These are phyloP conservation scores for Botryotinia globosa DNA, from an alignment of 2,329 filamentous ascomycete species.

Conservation along the genomic window DNA sequence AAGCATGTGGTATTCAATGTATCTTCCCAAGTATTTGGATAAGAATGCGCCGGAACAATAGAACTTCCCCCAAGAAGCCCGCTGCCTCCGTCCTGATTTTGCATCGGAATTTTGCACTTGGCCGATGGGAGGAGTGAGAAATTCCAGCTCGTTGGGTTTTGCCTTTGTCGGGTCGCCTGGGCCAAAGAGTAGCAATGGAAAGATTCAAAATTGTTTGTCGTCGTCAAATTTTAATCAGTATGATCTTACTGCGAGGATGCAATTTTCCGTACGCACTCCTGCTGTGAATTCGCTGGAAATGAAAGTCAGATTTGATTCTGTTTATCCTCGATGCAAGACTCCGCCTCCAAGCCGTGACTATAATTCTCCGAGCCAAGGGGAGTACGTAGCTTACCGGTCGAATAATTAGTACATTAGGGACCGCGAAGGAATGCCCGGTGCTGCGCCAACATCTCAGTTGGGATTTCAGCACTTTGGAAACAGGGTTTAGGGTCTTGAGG, in stretches of 20 bases:
- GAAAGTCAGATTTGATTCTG: neutral
- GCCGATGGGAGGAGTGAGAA: neutral
- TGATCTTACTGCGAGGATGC: neutral
- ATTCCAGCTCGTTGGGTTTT: neutral
- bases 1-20: neutral
- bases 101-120: slow-evolving; percentile 1
- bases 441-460: neutral
- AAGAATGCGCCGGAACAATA: neutral
- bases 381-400: slow-evolving; percentile 2
- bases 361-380: slow-evolving; percentile 1
- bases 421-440: slow-evolving; percentile 10
- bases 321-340: neutral
- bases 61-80: neutral
- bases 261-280: neutral
- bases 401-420: slow-evolving; percentile 1
- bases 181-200: neutral
- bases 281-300: neutral
- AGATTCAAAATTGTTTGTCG: neutral
- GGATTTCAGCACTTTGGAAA: slow-evolving; percentile 3
- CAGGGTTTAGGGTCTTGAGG: neutral
- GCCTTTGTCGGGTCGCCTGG: neutral
- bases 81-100: neutral
- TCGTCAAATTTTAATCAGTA: neutral
- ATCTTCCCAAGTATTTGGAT: neutral
- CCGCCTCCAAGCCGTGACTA: neutral